Evolutionary conservation across 352 stramenopile species (phyloP), one percentile per base, ranked within the genome.

Genomic region (Halophytophthora batemanensis): DNA sequence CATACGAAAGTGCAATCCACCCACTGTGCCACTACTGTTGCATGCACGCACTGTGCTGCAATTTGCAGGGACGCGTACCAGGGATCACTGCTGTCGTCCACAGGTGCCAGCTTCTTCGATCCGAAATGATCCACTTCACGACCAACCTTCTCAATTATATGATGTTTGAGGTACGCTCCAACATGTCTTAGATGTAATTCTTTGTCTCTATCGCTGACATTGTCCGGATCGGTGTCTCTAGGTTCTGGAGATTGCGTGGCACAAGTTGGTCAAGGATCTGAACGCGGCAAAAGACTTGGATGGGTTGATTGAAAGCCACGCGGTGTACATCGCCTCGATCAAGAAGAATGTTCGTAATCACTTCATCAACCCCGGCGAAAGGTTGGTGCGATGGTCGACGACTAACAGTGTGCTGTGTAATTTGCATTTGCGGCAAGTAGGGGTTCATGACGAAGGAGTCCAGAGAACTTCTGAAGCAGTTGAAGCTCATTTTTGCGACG

Each of bases 101-200:
- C 68, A 86, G 84, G 31, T 97, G 96, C 56, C 93, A 98, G 50
- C 80, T 99, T 14, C 82, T 97, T 43, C 86, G 96, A 25, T 97
- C 96, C 19, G 87, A 98, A 40, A 99, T 99, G 97, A 95, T 98
- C 50, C 95, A 99, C 64, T 98, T 99, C 64, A 95, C 93, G 19
- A 92, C 90, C 35, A 99, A 98, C 53, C 80, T 99, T 19, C 92
- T 98, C 62, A 98, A 95, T 60, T 99, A 99, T 65, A 91, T 99
- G 62, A 98, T 99, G 95, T 99, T 99, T 71, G 96, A 99, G 82
- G 74, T 86, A 39, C 33, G 42, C 19, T 49, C 14, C 12, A 11
- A 8, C 13, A 29, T 21, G 37, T 22, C 12, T 48, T 29, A 13
- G 13, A 6, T 10, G 0, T 2, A 21, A 50, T 51, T 11, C 21